These are phyloP conservation scores for Teratosphaeria epicoccoides DNA, from an alignment of 2,329 filamentous ascomycete genomes.

Conservation along the genomic window DNA sequence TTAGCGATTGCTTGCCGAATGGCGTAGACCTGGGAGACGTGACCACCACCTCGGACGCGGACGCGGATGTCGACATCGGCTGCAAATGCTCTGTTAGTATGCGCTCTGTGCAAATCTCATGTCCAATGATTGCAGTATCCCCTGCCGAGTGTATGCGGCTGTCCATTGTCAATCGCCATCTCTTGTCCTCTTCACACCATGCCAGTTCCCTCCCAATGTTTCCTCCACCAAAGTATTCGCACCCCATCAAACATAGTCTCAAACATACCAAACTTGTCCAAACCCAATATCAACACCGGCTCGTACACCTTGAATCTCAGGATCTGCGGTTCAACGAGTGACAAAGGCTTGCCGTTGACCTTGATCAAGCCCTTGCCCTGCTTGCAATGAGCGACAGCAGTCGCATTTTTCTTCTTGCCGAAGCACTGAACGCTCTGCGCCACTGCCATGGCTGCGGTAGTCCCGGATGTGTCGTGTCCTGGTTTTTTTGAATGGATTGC, in stretches of 20 bases:
- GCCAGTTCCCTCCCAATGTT: not conserved
- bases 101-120: slow-evolving; percentile 1
- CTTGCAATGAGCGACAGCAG: slow-evolving; percentile 87
- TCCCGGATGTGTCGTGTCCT: not conserved
- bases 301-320: slow-evolving; percentile 99
- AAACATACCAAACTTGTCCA: slow-evolving; percentile 76
- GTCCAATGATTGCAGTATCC: not conserved
- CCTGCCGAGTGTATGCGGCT: not conserved
- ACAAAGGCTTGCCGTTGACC: slow-evolving; percentile 95
- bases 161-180: not conserved
- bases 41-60: slow-evolving; percentile 91
- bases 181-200: not conserved
- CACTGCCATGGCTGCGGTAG: slow-evolving; percentile 52
- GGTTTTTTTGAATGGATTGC: not conserved
- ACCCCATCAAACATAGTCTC: not conserved
- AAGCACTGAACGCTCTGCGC: slow-evolving; percentile 69
- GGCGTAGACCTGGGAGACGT: slow-evolving; percentile 95
- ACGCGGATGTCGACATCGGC: slow-evolving; percentile 93
- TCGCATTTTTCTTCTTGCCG: slow-evolving; percentile 67
- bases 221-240: not conserved
- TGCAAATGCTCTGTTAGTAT: slow-evolving; percentile 20
- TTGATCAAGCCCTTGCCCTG: slow-evolving; percentile 86
- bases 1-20: slow-evolving; percentile 99
- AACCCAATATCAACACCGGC: slow-evolving; percentile 89
- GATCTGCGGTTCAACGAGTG: slow-evolving; percentile 89